These are phyloP conservation scores for Metschnikowia continentalis DNA, from an alignment of 805 yeast genomes.

Conservation along the genomic window DNA sequence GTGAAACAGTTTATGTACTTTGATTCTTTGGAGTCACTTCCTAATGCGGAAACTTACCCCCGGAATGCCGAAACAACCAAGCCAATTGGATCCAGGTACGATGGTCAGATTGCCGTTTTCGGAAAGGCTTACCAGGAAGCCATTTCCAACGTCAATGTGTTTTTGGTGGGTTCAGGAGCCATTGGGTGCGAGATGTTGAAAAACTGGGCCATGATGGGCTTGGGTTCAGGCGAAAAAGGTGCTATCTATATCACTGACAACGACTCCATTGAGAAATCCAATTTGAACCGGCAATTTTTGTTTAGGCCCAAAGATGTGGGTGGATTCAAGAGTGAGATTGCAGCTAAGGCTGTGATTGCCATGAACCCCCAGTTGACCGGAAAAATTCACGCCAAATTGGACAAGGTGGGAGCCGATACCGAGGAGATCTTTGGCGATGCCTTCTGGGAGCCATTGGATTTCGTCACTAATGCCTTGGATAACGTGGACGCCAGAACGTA, in stretches of 20 bases:
- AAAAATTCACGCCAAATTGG: slow-evolving; percentile 70
- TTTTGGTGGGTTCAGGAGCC: slow-evolving; percentile 96
- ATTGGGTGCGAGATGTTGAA: slow-evolving; percentile 98
- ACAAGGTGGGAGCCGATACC: slow-evolving; percentile 92
- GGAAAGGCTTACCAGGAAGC: slow-evolving; percentile 73
- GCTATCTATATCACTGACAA: slow-evolving; percentile 83
- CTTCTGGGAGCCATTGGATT: slow-evolving; percentile 81
- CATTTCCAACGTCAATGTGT: slow-evolving; percentile 73
- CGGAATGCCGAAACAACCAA: slow-evolving; percentile 69
- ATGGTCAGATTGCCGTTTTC: slow-evolving; percentile 91
- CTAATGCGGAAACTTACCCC: slow-evolving; percentile 51
- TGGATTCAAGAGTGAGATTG: slow-evolving; percentile 81
- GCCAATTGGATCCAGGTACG: slow-evolving; percentile 81
- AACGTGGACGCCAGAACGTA: slow-evolving; percentile 97
- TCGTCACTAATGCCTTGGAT: slow-evolving; percentile 95
- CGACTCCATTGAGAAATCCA: slow-evolving; percentile 92
- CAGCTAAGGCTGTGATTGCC: slow-evolving; percentile 73
- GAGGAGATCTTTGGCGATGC: slow-evolving; percentile 79
- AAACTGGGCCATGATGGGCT: slow-evolving; percentile 96
- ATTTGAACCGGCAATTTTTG: slow-evolving; percentile 92
- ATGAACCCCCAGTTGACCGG: slow-evolving; percentile 86
- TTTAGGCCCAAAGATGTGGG: slow-evolving; percentile 96
- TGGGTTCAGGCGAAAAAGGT: slow-evolving; percentile 90
- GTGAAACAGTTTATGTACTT: slow-evolving; percentile 87
- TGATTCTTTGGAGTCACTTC: slow-evolving; percentile 90